Evolutionary conservation across 2,329 filamentous ascomycete genomes (phyloP), one percentile per base, ranked within the genome.

Genomic region (Cylindrodendrum hubeiense): DNA sequence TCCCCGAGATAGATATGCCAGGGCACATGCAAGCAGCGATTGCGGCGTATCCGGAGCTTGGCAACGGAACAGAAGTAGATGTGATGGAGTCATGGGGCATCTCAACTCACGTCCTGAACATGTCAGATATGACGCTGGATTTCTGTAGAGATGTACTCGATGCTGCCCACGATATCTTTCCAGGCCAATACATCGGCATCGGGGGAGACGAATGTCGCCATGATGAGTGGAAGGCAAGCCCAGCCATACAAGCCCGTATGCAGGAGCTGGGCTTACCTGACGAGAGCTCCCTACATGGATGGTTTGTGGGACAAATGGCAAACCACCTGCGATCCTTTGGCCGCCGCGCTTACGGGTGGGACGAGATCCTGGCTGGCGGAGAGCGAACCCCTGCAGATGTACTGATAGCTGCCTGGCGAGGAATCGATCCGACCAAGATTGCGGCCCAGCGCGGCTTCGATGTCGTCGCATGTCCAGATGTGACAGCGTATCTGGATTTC

Each of bases 11-110:
- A 7, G 65, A 70, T 28, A 68, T 70, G 68, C 68, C 68, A 0
- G 68, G 68, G 21, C 68, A 70, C 50, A 70, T 70, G 68, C 68
- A 68, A 44, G 68, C 68, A 3, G 68, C 66, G 19, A 61, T 70
- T 26, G 66, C 68, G 8, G 66, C 68, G 12, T 70, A 70, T 47
- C 68, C 68, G 10, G 68, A 68, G 52, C 66, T 70, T 17, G 68
- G 68, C 19, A 68, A 68, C 26, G 54, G 60, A 9, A 34, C 50
- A 28, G 51, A 50, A 8, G 64, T 69, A 21, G 58, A 60, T 6
- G 67, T 70, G 6, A 57, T 60, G 56, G 67, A 70, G 19, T 37
- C 59, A 26, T 70, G 67, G 67, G 67, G 67, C 46, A 58, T 70
- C 22, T 70, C 67, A 19, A 60, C 33, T 22, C 65, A 63, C n/a